Evolutionary conservation across 2,329 filamentous ascomycete genomes (phyloP).

Genomic region (Venturia aucupariae): DNA sequence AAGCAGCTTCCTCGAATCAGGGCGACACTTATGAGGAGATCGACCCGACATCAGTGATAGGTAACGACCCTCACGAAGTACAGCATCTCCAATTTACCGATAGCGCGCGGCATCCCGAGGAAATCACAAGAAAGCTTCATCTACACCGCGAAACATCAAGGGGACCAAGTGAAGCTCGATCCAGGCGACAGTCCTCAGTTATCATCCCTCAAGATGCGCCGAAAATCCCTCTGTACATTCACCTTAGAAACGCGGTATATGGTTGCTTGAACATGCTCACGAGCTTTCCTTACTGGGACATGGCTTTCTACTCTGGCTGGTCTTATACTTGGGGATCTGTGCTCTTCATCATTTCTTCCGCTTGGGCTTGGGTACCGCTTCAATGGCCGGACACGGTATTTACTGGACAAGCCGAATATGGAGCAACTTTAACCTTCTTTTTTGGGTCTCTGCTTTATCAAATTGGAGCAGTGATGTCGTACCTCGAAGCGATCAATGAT

Average conservation of each 20-base stretch:
- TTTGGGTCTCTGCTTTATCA: slow-evolving; percentile 23
- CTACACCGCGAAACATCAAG: slow-evolving; percentile 12
- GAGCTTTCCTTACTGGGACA: slow-evolving; percentile 24
- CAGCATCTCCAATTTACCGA: slow-evolving; percentile 14
- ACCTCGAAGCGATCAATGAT: slow-evolving; percentile 25
- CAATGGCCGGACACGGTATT: slow-evolving; percentile 18
- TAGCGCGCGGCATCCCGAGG: slow-evolving; percentile 9
- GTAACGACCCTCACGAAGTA: background rate
- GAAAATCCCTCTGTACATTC: slow-evolving; percentile 13
- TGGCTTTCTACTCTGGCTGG: slow-evolving; percentile 23
- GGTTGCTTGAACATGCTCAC: slow-evolving; percentile 19
- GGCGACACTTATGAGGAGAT: background rate
- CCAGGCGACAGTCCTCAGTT: slow-evolving; percentile 13
- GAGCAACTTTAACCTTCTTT: slow-evolving; percentile 20
- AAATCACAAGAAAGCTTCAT: slow-evolving; percentile 13
- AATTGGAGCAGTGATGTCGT: slow-evolving; percentile 21
- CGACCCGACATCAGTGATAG: background rate
- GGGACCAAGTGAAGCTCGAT: slow-evolving; percentile 15
- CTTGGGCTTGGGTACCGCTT: slow-evolving; percentile 20
- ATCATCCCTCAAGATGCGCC: background rate
- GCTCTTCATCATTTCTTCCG: slow-evolving; percentile 21
- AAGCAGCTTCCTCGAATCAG: background rate
- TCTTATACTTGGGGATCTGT: slow-evolving; percentile 22
- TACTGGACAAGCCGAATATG: slow-evolving; percentile 18
- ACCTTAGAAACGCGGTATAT: slow-evolving; percentile 14